Conservation (phyloP, 306 rosid genomes). For the Myrica gale region DNA sequence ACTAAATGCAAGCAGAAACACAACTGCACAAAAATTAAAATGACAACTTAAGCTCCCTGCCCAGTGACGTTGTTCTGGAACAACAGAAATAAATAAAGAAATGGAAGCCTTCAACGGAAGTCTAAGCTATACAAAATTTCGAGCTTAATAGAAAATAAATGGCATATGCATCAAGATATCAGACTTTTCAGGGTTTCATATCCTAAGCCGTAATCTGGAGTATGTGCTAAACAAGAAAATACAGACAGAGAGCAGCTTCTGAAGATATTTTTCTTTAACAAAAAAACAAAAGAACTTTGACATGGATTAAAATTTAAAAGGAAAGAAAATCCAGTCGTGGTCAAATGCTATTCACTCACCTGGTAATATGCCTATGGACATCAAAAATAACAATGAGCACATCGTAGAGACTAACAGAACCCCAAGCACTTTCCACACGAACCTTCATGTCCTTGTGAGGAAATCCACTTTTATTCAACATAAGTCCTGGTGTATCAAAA, state of each 20-base stretch:
- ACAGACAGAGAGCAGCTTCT: background rate
- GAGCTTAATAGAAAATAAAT: background rate
- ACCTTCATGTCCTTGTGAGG: constrained; percentile 79
- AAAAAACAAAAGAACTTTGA: background rate
- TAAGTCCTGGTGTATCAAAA: constrained; percentile 93
- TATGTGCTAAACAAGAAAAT: background rate
- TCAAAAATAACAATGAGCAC: constrained; percentile 85
- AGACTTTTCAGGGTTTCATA: background rate
- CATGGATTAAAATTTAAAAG: background rate
- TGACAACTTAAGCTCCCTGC: background rate
- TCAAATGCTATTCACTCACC: constrained; percentile 43
- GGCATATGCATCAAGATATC: background rate
- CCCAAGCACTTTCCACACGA: constrained; percentile 97
- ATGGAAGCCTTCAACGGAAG: background rate
- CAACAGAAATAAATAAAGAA: background rate
- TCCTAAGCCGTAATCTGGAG: background rate
- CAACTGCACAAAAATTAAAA: background rate
- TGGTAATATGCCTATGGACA: constrained; percentile 84
- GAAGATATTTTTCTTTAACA: background rate
- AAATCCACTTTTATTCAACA: constrained; percentile 56
- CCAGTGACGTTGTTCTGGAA: background rate
- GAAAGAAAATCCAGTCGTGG: background rate
- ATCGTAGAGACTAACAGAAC: constrained; percentile 77
- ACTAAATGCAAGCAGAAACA: background rate
- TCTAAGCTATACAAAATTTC: background rate